Conservation (phyloP, 352 stramenopile species). For the Phytophthora pisi region DNA sequence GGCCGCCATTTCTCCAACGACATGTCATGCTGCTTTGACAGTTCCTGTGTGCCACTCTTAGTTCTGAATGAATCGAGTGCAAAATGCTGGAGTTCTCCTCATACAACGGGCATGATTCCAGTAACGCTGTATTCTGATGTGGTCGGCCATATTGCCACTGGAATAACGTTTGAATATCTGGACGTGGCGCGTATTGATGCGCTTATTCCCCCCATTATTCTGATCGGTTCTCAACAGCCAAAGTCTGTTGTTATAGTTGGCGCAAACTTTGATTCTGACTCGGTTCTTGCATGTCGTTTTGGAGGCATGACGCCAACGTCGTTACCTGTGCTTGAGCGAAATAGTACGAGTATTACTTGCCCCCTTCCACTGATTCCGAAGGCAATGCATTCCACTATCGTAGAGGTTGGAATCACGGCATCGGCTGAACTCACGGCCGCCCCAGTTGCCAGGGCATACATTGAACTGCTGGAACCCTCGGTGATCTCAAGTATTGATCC, state of each 20-base stretch:
- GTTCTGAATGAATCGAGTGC: slow-evolving; percentile 26
- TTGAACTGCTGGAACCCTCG: slow-evolving; percentile 35
- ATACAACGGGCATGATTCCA: slow-evolving; percentile 12
- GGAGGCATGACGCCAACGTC: slow-evolving; percentile 23
- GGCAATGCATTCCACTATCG: slow-evolving; percentile 21
- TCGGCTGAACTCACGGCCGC: neutral
- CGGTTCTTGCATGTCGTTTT: slow-evolving; percentile 25
- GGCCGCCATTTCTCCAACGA: slow-evolving; percentile 29
- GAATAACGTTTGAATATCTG: slow-evolving; percentile 33
- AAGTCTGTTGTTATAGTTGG: slow-evolving; percentile 31
- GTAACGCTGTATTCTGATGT: slow-evolving; percentile 23
- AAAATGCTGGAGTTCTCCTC: slow-evolving; percentile 26
- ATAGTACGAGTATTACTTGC: slow-evolving; percentile 32
- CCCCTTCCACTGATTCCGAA: slow-evolving; percentile 29
- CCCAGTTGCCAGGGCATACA: slow-evolving; percentile 5
- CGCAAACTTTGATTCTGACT: slow-evolving; percentile 26
- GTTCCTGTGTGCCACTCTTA: slow-evolving; percentile 32
- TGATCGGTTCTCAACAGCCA: slow-evolving; percentile 29
- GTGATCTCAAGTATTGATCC: slow-evolving; percentile 29
- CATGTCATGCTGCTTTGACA: slow-evolving; percentile 57
- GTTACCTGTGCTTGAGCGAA: slow-evolving; percentile 8
- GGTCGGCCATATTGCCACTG: slow-evolving; percentile 17
- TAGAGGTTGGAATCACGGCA: slow-evolving; percentile 32
- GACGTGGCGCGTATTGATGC: slow-evolving; percentile 13
- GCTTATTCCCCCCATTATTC: slow-evolving; percentile 36